Evolutionary conservation across 2,329 filamentous ascomycete genomes (phyloP).

Genomic region (Boeremia exigua): DNA sequence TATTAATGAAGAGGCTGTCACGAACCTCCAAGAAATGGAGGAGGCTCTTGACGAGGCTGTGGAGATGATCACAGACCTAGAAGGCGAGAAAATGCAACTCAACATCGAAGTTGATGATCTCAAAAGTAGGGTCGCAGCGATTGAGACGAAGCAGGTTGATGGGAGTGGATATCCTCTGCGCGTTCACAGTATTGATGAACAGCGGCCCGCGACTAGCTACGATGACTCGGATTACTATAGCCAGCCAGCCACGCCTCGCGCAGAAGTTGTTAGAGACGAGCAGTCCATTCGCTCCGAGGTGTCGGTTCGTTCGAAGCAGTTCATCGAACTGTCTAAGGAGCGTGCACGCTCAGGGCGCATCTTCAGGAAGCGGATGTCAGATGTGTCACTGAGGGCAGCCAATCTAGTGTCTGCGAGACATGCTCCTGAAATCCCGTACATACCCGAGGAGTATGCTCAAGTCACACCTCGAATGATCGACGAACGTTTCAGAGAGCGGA

Average conservation of each 20-base stretch:
- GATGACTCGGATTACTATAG: constrained; percentile 49
- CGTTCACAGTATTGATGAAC: constrained; percentile 44
- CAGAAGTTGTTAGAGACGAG: neutral
- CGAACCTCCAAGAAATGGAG: constrained; percentile 34
- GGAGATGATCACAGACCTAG: constrained; percentile 39
- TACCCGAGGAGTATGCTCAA: constrained; percentile 25
- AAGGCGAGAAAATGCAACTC: constrained; percentile 35
- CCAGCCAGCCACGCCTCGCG: constrained; percentile 40
- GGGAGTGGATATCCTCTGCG: constrained; percentile 28
- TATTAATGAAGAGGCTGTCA: constrained; percentile 37
- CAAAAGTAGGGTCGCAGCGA: constrained; percentile 23
- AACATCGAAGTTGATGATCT: constrained; percentile 32
- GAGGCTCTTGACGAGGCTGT: constrained; percentile 42
- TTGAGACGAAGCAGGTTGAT: constrained; percentile 26
- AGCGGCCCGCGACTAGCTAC: constrained; percentile 44
- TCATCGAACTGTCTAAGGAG: constrained; percentile 36
- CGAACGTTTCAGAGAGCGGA: constrained; percentile 10
- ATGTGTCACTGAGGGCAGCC: constrained; percentile 35
- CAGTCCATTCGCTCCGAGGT: constrained; percentile 15
- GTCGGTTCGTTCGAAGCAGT: constrained; percentile 40
- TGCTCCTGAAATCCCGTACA: constrained; percentile 26
- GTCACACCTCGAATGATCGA: constrained; percentile 15
- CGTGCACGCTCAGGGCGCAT: constrained; percentile 34
- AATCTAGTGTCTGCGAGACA: constrained; percentile 17
- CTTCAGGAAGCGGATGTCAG: constrained; percentile 41